Evolutionary conservation across 495 filamentous ascomycete species (phyloP), one percentile per base, ranked within the genome.

Genomic region (Xylaria telfairii): DNA sequence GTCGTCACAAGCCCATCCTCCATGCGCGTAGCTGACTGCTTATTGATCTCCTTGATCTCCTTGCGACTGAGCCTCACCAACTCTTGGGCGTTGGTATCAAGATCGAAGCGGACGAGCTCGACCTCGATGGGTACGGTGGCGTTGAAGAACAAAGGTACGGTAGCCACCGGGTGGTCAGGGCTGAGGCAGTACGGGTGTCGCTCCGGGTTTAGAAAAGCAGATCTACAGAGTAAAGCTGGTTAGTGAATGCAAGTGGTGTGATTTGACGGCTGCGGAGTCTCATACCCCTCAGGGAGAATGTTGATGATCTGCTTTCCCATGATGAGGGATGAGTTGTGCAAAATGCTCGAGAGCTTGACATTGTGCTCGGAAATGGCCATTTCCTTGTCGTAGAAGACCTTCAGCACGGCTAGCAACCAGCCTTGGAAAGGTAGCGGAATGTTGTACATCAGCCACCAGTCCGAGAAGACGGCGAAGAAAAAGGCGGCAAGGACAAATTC

Each of bases 271-370:
- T 21, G 24, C 7, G 24, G 57, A 30, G 30, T 39, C 24, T 82
- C 90, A 75, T 79, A 95, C 90, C 96, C 96, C 86, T 99, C 96
- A 3, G 96, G 96, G 34, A 99, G 84, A 78, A 98, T 96, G 76
- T 99, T 94, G 76, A 99, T 94, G 71, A 97, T 95, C 81, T 97
- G 93, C 77, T 93, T 95, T 77, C 96, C 96, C 78, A 97, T 86
- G 65, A 98, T 97, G 74, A 97, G 87, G 8, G 95, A 97, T 1
- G 92, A 86, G 77, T 98, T 98, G 77, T 97, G 90, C 53, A 96
- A 85, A 62, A 98, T 93, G 69, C 88, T 90, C 2, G 89, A 91
- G 34, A 94, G 88, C 76, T 97, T 97, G 65, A 98, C 96, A 72
- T 89, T 92, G 56, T 90, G 88, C 78, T 97, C 96, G 5, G 92